phyloP scores from a whole-genome alignment of 1,284 basidiomycete species.

The Austroboletus olivaceoglutinosus region DNA sequence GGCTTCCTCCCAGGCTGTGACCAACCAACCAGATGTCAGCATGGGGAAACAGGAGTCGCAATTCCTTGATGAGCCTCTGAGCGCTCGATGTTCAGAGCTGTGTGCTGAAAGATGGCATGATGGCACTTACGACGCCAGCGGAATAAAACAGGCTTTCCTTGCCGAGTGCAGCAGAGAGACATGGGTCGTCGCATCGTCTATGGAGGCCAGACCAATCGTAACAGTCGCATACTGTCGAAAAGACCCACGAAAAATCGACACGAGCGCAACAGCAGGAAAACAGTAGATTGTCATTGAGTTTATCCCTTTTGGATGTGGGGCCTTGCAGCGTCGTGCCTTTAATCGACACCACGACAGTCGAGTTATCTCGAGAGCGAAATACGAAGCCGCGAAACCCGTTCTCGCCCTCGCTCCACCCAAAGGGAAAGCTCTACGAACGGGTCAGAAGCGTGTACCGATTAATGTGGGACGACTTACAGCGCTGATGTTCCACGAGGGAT shows the following conservation, averaged over 20 bases:
- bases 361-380: conserved; percentile 76
- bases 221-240: conserved; percentile 87
- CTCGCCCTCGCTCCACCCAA: conserved; percentile 93
- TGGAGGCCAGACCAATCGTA: conserved; percentile 54
- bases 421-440: conserved; percentile 67
- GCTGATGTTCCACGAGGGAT: conserved; percentile 64
- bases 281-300: conserved; percentile 94
- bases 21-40: conserved; percentile 93
- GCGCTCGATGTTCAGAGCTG: conserved; percentile 6
- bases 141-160: conserved; percentile 92
- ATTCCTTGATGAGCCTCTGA: conserved; percentile 72
- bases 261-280: conserved; percentile 98
- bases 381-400: conserved; percentile 93
- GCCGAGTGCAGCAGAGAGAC: conserved; percentile 81
- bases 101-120: neutral
- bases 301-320: conserved; percentile 89
- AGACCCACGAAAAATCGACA: conserved; percentile 86
- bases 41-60: conserved; percentile 79
- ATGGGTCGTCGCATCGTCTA: conserved; percentile 79
- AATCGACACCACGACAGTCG: conserved; percentile 86
- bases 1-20: conserved; percentile 83
- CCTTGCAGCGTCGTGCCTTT: conserved; percentile 89
- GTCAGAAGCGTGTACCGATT: conserved; percentile 3
- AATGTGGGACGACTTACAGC: conserved; percentile 44
- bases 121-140: conserved; percentile 63